Base-by-base conservation (phyloP, 2,329 filamentous ascomycete species). In the Colletotrichum trifolii region DNA sequence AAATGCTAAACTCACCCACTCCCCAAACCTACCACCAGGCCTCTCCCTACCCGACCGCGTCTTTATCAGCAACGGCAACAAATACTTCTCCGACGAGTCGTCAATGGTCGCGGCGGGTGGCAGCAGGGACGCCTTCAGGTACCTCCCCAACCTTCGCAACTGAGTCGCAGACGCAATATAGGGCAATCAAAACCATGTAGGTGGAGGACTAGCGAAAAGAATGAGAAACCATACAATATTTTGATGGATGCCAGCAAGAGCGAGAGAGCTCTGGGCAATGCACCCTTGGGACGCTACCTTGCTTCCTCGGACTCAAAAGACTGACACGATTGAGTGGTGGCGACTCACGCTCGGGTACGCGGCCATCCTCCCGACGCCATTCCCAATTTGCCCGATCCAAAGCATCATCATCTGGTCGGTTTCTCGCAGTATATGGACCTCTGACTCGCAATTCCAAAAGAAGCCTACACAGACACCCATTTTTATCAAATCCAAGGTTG, bases 121-220 rank as follows among this genome's bases (percentile, higher is more conserved):
- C 0, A 85, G 82, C 40, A 87, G 88, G 0, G 87, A 89, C 72
- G 87, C 79, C 0, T 89, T 89, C 73, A 89, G 89, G 69, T 89
- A 87, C 64, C 70, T 88, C 53, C 87, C 87, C 0, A 83, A 84
- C 3, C 81, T 89, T 68, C 86, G 87, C 1, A 81, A 82, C 40
- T 80, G 78, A 66, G 82, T 89, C 11, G 78, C 84, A 0, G 81
- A 87, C 66, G 79, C 81, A n/a, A 72, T 88, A 8, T 76, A 82
- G 65, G 77, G 17, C 17, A 17, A 3, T 36, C 68, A 8, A 54
- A 64, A n/a, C 34, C 52, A 6, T 73, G 71, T 71, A 59, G 49
- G n/a, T 72, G 71, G 71, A 58, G 73, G 34, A 17, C 42, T 12
- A 15, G 47, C 17, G 43, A 35, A 6, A 35, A 25, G 13, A n/a